phyloP scores from a whole-genome alignment of 140 eudicot genomes.

The Flaveria floridana region DNA sequence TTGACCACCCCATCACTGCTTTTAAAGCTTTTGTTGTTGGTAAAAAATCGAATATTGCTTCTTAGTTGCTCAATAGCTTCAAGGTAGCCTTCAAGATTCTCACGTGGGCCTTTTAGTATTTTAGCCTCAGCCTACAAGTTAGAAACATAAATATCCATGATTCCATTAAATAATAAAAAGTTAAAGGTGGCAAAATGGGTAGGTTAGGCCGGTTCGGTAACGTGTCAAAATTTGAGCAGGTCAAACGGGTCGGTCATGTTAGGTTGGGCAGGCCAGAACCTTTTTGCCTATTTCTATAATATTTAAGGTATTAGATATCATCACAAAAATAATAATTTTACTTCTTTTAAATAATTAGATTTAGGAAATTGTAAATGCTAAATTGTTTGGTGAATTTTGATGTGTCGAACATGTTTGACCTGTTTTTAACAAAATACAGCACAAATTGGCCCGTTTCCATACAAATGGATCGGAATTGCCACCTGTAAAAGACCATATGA shows the following conservation, averaged over 20 bases:
- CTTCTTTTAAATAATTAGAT: no score
- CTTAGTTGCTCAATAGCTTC: constrained; percentile 75
- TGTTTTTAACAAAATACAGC: background rate
- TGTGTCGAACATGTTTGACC: constrained; percentile 6
- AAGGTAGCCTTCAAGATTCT: constrained; percentile 88
- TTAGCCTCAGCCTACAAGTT: constrained; percentile 80
- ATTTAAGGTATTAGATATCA: background rate
- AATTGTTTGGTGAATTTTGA: background rate
- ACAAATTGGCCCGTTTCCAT: background rate
- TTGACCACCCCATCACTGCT: constrained; percentile 68
- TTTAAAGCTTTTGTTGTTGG: constrained; percentile 63
- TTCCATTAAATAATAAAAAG: background rate
- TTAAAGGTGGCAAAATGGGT: background rate
- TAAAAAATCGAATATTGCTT: constrained; percentile 61
- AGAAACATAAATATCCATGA: constrained; percentile 23
- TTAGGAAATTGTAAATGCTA: no score
- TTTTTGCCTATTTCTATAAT: background rate
- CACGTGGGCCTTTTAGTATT: constrained; percentile 87
- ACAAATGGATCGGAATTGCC: background rate
- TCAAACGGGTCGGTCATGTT: background rate
- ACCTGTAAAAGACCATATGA: background rate
- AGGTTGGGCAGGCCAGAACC: background rate
- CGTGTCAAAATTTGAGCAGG: background rate
- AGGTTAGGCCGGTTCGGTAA: background rate
- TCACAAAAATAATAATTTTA: background rate